Conservation (phyloP, 768 basidiomycete genomes). For the Cytidiella melzeri region DNA sequence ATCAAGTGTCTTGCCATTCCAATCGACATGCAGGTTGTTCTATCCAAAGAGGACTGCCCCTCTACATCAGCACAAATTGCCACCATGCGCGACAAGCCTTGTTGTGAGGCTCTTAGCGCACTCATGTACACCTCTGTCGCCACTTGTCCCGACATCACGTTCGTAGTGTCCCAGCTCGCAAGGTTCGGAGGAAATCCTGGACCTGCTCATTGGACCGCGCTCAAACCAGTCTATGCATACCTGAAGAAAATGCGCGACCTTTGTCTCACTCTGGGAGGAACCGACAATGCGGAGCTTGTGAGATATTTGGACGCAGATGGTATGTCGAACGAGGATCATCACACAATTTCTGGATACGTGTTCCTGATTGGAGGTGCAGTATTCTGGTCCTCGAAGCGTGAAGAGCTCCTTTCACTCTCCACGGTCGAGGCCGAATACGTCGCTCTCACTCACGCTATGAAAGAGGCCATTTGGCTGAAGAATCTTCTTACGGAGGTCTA, state of each 20-base stretch:
- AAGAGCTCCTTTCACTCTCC: slow-evolving; percentile 30
- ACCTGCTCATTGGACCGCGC: too few relatives aligned
- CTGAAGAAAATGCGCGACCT: slow-evolving; percentile 15
- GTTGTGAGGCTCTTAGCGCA: too few relatives aligned
- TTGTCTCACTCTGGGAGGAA: not conserved
- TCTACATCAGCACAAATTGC: not conserved
- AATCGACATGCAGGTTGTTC: too few relatives aligned
- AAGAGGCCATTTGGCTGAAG: slow-evolving; percentile 22
- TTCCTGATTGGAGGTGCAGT: slow-evolving; percentile 27
- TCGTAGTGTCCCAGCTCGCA: too few relatives aligned
- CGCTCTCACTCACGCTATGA: too few relatives aligned
- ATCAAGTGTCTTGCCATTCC: too few relatives aligned
- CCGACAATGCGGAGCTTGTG: not conserved
- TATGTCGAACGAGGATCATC: slow-evolving; percentile 14
- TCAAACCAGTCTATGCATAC: slow-evolving; percentile 21
- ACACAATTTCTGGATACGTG: slow-evolving; percentile 31
- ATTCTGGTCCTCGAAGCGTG: slow-evolving; percentile 31
- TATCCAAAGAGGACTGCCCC: not conserved
- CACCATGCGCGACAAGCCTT: slow-evolving; percentile 1
- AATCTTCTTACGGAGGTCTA: too few relatives aligned
- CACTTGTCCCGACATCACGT: too few relatives aligned
- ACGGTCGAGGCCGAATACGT: slow-evolving; percentile 31
- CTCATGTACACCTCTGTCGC: too few relatives aligned
- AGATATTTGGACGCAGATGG: slow-evolving; percentile 20
- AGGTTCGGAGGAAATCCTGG: too few relatives aligned